Evolutionary conservation across 164 flowering plant species (phyloP), one percentile per base, ranked within the genome.

Genomic region (Kalanchoe fedtschenkoi): DNA sequence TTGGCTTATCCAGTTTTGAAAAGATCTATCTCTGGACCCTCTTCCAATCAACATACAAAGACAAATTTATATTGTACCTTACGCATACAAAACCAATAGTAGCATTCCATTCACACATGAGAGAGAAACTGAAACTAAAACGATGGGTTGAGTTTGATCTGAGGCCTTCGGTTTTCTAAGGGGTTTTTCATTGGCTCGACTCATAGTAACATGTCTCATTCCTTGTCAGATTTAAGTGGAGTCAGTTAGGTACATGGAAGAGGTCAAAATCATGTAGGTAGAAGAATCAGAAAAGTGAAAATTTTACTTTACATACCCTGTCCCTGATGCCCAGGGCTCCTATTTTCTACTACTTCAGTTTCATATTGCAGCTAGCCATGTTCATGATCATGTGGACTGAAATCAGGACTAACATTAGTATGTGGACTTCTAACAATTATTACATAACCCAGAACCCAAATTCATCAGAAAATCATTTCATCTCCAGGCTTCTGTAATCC

Each of bases 401-500:
- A 6, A 22, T 47, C 6, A 43, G 51, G 51, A 43, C 51, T n/a
- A n/a, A n/a, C 5, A n/a, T 4, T 21, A 43, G 51, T 43, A n/a
- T 43, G 5, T n/a, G 51, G 22, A 21, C 21, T n/a, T 8, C 51
- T 37, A n/a, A n/a, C 6, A 43, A n/a, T 43, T 21, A 43, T 2
- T 51, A n/a, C 56, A 9, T 51, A 9, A 5, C 56, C 56, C 26
- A 21, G 37, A 3, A 51, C 60, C 22, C 38, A 58, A 16, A 4
- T 22, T 39, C 7, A 33, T 47, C 6, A 35, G 4, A 32, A 13
- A 43, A 29, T 76, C 64, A 88, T 74, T 88, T 91, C 93, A 82
- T 83, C 65, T 88, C 88, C 81, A 84, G 72, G 71, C 81, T 75
- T 86, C 96, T 84, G 63, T 77, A 85, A 67, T 83, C 95, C 83